Evolutionary conservation across 371 early-diverging fungal genomes (phyloP).

Genomic region (Mortierella sp.): DNA sequence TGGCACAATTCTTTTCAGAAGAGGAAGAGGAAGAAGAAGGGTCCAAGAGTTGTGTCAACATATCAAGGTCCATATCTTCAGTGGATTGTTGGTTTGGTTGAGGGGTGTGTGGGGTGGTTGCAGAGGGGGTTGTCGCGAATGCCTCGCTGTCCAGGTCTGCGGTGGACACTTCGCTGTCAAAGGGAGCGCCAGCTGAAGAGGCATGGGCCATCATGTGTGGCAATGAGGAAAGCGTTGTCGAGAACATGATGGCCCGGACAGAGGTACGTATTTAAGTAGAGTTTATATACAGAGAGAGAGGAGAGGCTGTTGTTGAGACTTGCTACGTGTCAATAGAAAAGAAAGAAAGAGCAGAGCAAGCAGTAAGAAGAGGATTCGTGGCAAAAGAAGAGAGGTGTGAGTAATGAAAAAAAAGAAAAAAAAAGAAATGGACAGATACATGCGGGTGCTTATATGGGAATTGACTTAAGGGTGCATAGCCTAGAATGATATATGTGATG

Average conservation of each 20-base stretch:
- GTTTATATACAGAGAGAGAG: conserved; percentile 39
- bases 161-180: conserved; percentile 57
- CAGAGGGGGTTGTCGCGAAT: conserved; percentile 57
- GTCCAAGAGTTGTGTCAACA: conserved; percentile 43
- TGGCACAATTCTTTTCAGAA: conserved; percentile 7
- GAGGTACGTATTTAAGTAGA: conserved; percentile 26
- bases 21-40: conserved; percentile 3
- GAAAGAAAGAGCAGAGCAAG: conserved; percentile 1
- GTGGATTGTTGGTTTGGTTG: neutral
- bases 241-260: conserved; percentile 60
- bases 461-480: conserved; percentile 8
- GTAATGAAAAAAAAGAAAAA: conserved; percentile 6
- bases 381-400: conserved; percentile 23
- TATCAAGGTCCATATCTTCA: conserved; percentile 27
- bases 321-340: conserved; percentile 29
- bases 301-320: conserved; percentile 1
- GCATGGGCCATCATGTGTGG: conserved; percentile 59
- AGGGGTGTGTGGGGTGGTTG: conserved; percentile 30
- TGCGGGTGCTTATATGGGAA: conserved; percentile 5
- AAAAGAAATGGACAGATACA: neutral
- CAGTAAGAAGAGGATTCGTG: conserved; percentile 21
- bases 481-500: too few species aligned
- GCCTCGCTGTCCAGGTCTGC: conserved; percentile 60
- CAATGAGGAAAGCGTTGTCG: conserved; percentile 46
- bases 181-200: conserved; percentile 58